Conservation (phyloP, 352 stramenopile genomes). For the Phytopythium chamaehyphon region DNA sequence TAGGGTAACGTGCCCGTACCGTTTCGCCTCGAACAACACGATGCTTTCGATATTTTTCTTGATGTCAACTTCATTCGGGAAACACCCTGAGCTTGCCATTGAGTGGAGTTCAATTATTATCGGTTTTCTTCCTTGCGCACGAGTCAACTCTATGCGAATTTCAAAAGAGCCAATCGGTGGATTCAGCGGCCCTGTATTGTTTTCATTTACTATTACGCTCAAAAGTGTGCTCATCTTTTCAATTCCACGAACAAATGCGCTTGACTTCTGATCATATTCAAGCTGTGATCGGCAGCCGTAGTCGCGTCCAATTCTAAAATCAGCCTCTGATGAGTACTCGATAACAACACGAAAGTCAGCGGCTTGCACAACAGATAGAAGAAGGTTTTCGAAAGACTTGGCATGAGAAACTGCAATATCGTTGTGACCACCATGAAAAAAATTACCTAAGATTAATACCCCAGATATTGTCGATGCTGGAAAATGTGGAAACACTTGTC, state of each 20-base stretch:
- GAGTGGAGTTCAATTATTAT: conserved; percentile 50
- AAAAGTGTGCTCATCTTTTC: conserved; percentile 53
- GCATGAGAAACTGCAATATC: conserved; percentile 27
- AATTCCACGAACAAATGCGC: conserved; percentile 28
- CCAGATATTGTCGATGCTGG: background rate
- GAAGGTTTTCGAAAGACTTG: conserved; percentile 58
- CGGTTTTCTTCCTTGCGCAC: conserved; percentile 12
- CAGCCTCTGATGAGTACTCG: conserved; percentile 29
- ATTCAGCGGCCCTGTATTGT: conserved; percentile 6
- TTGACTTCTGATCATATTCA: conserved; percentile 49
- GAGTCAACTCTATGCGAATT: conserved; percentile 39
- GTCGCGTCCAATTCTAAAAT: conserved; percentile 27
- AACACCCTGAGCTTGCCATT: conserved; percentile 41
- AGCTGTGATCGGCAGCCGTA: conserved; percentile 44
- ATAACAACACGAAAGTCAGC: conserved; percentile 49
- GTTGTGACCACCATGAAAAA: conserved; percentile 52
- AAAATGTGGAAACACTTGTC: conserved; percentile 35
- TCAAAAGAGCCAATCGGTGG: conserved; percentile 44
- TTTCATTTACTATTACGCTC: conserved; percentile 35
- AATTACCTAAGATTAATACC: conserved; percentile 46
- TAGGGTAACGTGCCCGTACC: conserved; percentile 15
- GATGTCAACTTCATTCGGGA: conserved; percentile 41
- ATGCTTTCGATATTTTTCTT: conserved; percentile 54
- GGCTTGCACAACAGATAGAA: conserved; percentile 44
- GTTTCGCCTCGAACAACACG: conserved; percentile 55